Evolutionary conservation across 2,329 filamentous ascomycete genomes (phyloP), one percentile per base, ranked within the genome.

Genomic region (Cryphonectria naterciae): DNA sequence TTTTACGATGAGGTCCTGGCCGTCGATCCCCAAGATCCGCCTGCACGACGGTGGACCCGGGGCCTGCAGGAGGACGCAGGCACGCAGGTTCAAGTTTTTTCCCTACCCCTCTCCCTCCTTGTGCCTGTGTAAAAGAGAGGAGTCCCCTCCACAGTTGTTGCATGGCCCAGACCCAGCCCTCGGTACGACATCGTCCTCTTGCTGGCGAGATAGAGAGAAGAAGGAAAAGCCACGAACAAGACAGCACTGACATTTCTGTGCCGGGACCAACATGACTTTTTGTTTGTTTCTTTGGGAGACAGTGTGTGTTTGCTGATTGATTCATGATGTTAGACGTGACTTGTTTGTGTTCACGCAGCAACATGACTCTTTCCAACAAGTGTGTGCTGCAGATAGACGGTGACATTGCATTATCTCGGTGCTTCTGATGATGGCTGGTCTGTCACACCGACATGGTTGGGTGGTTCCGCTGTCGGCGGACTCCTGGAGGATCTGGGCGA

Each of bases 21-120:
- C 13, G 25, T 28, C 25, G 54, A 28, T 32, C 54, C 28, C 13
- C 54, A 58, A 58, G 54, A 58, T 58, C 54, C 25, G 28, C 54
- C 25, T 58, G 54, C 28, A 32, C 13, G 25, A 32, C 54, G 28
- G 54, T 58, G 54, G 54, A 32, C 54, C 54, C 54, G 54, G 19
- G 46, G 25, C 54, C 54, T 58, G 54, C 54, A 58, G 54, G 52
- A 56, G 52, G 52, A 52, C 46, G 46, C 46, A 52, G 46, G 46
- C 6, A 49, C 46, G 19, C 22, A 49, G 22, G 46, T n/a, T 49
- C 46, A 49, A 46, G 17, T 49, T 49, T 49, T 49, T 49, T 49
- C 19, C 19, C 43, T 8, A 22, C 17, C 19, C 19, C 43, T 17
- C 19, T 22, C 22, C 22, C 22, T 11, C 22, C 46, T 17, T 49